Base-by-base conservation (phyloP, 805 yeast species). In the Zygosaccharomyces gambellarensis region DNA sequence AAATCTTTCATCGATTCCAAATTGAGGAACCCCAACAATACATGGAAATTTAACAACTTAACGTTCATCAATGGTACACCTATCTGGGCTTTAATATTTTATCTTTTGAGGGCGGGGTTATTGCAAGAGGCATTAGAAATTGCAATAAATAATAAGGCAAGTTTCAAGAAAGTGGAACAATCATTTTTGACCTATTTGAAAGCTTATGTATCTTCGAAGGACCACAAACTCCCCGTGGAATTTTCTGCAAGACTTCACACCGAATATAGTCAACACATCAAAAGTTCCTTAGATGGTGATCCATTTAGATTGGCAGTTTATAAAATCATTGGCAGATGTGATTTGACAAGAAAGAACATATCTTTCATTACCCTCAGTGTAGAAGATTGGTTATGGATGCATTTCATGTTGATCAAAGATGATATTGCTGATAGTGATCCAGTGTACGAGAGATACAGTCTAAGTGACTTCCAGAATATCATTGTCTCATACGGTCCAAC, bases 371-470 rank as follows among this genome's bases (percentile, higher is more conserved):
- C 85, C 34, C 69, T 82, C 32, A 87, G 95, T 50, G 80, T 90
- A 43, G 98, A 92, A 67, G 98, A 92, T 70, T 92, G 98, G 98
- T 67, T 92, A 44, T 92, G 99, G 99, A 80, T 87, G 63, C 97
- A 94, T 68, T 75, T 94, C 49, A 77, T 82, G 68, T 74, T 92
- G 27, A 80, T 87, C 12, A 79, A 82, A 48, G 92, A 87, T 59
- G 77, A 72, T 41, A 63, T 57, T 34, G 69, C 68, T 14, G 74
- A 68, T 14, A 74, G 71, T 27, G 79, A 74, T 44, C 79, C 85
- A 31, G 71, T 82, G 9, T 81, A 79, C 62, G 96, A 88, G 58
- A 76, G 79, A 53, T 92, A 89, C 65, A 77, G 83, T 1, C 72
- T 94, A 50, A 68, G 63, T 27, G 95, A 89, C 60, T 77, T 94